Percentiles rank a stretch among this genome's conserved stretches.
phyloP scores from a whole-genome alignment of 1,139 yeast species.

The Geotrichum citri-aurantii region DNA sequence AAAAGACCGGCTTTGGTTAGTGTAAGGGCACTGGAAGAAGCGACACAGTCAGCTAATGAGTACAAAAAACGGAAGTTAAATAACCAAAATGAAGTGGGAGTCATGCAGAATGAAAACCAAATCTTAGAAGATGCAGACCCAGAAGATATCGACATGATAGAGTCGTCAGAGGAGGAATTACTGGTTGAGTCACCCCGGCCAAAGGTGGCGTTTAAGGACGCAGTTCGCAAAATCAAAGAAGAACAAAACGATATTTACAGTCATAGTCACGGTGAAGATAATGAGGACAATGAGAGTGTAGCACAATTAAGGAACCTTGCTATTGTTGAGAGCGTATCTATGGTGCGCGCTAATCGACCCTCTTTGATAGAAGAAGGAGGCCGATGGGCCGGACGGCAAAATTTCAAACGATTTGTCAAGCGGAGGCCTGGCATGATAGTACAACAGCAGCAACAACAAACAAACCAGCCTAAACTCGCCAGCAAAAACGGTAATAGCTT shows the following conservation, averaged over 20 bases:
- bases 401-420: conserved; percentile 10
- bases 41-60: conserved; percentile 3
- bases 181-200: not conserved
- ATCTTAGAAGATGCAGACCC: not conserved
- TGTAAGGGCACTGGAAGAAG: conserved; percentile 7
- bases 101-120: not conserved
- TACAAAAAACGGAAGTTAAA: conserved; percentile 9
- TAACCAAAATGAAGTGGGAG: not conserved
- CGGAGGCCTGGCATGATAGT: not conserved
- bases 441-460: not conserved
- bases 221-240: conserved; percentile 7
- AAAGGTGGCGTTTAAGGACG: conserved; percentile 10
- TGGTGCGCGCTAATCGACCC: not conserved
- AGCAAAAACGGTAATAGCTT: not conserved
- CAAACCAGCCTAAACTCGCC: not conserved
- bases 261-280: not conserved
- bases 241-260: conserved; percentile 6
- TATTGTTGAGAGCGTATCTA: conserved; percentile 5
- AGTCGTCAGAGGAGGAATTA: not conserved
- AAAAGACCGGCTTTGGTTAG: not conserved
- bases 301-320: conserved; percentile 8
- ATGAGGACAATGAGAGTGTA: not conserved
- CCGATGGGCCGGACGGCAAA: conserved; percentile 13
- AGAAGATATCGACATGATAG: not conserved
- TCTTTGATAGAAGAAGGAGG: not conserved